phyloP scores from a whole-genome alignment of 805 yeast genomes.

The Candida sphagnicola region DNA sequence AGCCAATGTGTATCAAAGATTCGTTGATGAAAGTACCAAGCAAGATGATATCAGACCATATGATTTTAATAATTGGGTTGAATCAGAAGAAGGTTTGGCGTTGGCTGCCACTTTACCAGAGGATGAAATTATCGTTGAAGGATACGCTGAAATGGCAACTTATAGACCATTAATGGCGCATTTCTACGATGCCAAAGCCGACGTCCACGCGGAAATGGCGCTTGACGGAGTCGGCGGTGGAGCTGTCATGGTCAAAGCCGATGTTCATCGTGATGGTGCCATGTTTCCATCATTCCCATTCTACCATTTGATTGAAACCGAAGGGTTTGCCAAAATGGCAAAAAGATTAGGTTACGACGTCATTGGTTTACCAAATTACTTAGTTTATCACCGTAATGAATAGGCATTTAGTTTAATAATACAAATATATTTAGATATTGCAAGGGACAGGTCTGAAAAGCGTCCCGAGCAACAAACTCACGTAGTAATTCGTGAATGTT shows the following conservation, averaged over 20 bases:
- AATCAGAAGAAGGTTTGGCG: slow-evolving; percentile 71
- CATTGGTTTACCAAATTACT: slow-evolving; percentile 88
- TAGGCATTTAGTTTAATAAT: too few relatives aligned
- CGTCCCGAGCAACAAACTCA: too few relatives aligned
- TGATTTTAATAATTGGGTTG: slow-evolving; percentile 96
- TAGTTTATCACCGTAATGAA: slow-evolving; percentile 90
- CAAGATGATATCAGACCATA: slow-evolving; percentile 72
- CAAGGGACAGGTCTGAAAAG: too few relatives aligned
- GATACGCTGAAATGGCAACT: slow-evolving; percentile 89
- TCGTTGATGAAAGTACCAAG: slow-evolving; percentile 51
- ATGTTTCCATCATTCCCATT: slow-evolving; percentile 99
- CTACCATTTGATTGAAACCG: slow-evolving; percentile 94
- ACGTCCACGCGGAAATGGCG: slow-evolving; percentile 63
- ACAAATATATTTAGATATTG: too few relatives aligned
- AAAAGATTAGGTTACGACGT: slow-evolving; percentile 89
- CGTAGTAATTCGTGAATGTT: too few relatives aligned
- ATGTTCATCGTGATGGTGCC: slow-evolving; percentile 98
- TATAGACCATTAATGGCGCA: slow-evolving; percentile 94
- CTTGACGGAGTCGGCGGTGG: slow-evolving; percentile 99
- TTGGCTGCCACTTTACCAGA: slow-evolving; percentile 70
- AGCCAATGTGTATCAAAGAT: slow-evolving; percentile 92
- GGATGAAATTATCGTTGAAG: slow-evolving; percentile 93
- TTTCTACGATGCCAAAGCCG: slow-evolving; percentile 66
- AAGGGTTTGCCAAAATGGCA: slow-evolving; percentile 98
- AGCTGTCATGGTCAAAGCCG: slow-evolving; percentile 92